A percentile compares a stretch with the other conserved stretches of the same genome.
Evolutionary conservation across 768 basidiomycete genomes (phyloP).

Genomic region (Xerocomellus chrysenteron): DNA sequence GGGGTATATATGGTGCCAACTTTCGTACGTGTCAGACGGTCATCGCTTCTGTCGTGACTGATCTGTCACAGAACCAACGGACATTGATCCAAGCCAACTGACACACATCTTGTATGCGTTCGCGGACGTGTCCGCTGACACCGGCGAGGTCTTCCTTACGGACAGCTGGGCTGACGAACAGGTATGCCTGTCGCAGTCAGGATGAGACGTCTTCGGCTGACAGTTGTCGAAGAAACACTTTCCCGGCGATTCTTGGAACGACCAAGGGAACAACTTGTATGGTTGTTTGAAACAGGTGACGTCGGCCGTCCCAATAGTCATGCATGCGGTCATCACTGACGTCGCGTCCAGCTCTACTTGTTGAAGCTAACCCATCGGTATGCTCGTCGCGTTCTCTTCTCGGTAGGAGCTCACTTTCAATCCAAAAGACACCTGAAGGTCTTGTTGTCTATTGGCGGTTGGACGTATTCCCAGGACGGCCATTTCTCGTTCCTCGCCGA

Average conservation of each 20-base stretch:
- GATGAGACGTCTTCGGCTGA: slow-evolving; percentile 10
- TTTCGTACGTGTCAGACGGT: slow-evolving; percentile 46
- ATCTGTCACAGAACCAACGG: slow-evolving; percentile 53
- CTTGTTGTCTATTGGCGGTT: slow-evolving; percentile 56
- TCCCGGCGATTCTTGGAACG: slow-evolving; percentile 70
- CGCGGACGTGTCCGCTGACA: slow-evolving; percentile 63
- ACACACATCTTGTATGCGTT: slow-evolving; percentile 83
- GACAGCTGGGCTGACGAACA: slow-evolving; percentile 75
- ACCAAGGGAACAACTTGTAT: slow-evolving; percentile 75
- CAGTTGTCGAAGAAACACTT: slow-evolving; percentile 56
- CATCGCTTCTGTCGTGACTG: neutral
- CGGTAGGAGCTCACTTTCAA: neutral
- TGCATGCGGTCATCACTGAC: neutral
- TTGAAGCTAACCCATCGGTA: slow-evolving; percentile 58
- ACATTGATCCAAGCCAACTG: slow-evolving; percentile 56
- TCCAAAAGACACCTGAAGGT: slow-evolving; percentile 45
- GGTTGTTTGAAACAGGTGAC: slow-evolving; percentile 77
- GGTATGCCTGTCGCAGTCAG: slow-evolving; percentile 31
- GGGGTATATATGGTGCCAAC: slow-evolving; percentile 63
- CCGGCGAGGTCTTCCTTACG: slow-evolving; percentile 63
- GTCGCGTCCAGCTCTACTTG: slow-evolving; percentile 39
- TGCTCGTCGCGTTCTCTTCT: neutral
- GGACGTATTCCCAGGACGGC: slow-evolving; percentile 69
- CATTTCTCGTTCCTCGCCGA: slow-evolving; percentile 67
- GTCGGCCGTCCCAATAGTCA: neutral